A percentile compares a stretch with the other conserved stretches of the same genome.
These are phyloP conservation scores for Heliocybe sulcata DNA, from an alignment of 1,284 basidiomycete genomes.

Conservation along the genomic window DNA sequence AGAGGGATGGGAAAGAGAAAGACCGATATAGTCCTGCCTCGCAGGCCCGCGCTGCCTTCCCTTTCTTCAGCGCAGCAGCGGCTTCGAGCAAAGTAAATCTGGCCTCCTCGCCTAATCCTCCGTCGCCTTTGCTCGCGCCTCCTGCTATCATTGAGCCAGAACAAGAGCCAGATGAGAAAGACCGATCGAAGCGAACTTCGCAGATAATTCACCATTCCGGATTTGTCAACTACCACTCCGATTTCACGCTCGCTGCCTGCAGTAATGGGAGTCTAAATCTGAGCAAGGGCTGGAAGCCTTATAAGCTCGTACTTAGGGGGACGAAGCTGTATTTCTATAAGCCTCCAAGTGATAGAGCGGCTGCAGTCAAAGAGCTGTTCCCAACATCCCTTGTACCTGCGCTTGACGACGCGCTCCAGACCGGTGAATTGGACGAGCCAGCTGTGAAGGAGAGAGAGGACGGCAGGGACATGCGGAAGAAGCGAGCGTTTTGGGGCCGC, in stretches of 20 bases:
- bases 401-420: slow-evolving; percentile 33
- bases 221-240: slow-evolving; percentile 65
- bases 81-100: neutral
- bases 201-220: slow-evolving; percentile 71
- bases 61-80: slow-evolving; percentile 15
- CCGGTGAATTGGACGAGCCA: slow-evolving; percentile 25
- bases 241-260: slow-evolving; percentile 27
- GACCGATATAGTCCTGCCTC: slow-evolving; percentile 9
- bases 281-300: slow-evolving; percentile 75
- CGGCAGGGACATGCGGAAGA: slow-evolving; percentile 36
- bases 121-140: slow-evolving; percentile 34
- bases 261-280: neutral
- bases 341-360: slow-evolving; percentile 57
- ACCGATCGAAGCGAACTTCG: slow-evolving; percentile 49
- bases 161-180: slow-evolving; percentile 12
- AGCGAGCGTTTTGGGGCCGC: slow-evolving; percentile 73
- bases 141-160: slow-evolving; percentile 42
- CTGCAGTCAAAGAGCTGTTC: slow-evolving; percentile 66
- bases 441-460: slow-evolving; percentile 25
- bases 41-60: slow-evolving; percentile 8
- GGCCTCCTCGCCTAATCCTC: slow-evolving; percentile 18
- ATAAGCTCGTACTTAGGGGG: slow-evolving; percentile 74
- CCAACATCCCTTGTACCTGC: slow-evolving; percentile 53
- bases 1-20: slow-evolving; percentile 21
- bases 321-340: slow-evolving; percentile 81